A percentile compares a stretch with the other conserved stretches of the same genome.
phyloP scores from a whole-genome alignment of 257 asterid species.

The Solanum dulcamara region DNA sequence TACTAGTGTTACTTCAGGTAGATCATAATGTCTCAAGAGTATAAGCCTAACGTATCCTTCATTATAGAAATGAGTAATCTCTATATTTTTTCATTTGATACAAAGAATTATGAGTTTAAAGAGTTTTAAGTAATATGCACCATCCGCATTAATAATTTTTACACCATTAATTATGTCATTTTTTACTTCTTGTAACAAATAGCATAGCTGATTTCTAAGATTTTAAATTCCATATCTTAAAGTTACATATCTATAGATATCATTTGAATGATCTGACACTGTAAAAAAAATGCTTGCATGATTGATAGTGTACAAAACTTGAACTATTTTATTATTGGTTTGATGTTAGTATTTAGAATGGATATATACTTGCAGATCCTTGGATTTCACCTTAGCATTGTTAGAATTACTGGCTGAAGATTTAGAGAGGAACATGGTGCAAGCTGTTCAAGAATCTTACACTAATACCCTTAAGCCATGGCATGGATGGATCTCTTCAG shows the following conservation, averaged over 20 bases:
- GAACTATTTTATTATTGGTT: background rate
- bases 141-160: background rate
- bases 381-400: conserved; percentile 50
- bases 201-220: background rate
- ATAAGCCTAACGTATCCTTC: background rate
- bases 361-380: conserved; percentile 41
- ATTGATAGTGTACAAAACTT: no score
- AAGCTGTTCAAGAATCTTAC: conserved; percentile 73
- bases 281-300: background rate
- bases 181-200: background rate
- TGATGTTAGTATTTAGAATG: background rate
- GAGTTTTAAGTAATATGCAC: background rate
- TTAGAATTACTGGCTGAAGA: conserved; percentile 47
- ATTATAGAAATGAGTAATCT: background rate
- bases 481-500: conserved; percentile 96
- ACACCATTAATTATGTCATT: background rate
- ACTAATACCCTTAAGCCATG: conserved; percentile 62
- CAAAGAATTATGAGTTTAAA: background rate
- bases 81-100: background rate
- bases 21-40: background rate
- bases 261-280: background rate
- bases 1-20: background rate
- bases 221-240: no score
- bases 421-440: conserved; percentile 49
- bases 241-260: background rate